A percentile compares a stretch with the other conserved stretches of the same genome.
Evolutionary conservation across 495 filamentous ascomycete species (phyloP).

Genomic region (Cenococcum geophilum): DNA sequence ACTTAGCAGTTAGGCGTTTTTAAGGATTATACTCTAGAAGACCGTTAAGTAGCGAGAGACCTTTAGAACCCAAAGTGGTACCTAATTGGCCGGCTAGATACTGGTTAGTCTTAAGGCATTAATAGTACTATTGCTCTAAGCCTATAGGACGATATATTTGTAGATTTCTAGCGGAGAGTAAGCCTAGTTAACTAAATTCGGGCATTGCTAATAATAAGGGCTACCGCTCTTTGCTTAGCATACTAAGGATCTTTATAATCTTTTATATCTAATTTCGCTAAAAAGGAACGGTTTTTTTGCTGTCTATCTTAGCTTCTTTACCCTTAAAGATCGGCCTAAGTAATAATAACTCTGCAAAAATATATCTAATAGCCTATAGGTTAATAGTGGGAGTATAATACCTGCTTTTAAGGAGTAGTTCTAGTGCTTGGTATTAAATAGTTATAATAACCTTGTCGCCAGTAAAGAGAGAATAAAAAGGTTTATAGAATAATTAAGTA

Average conservation of each 20-base stretch:
- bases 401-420: conserved; percentile 80
- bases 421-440: conserved; percentile 98
- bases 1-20: conserved; percentile 74
- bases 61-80: conserved; percentile 60
- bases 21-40: conserved; percentile 91
- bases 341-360: conserved; percentile 89
- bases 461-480: conserved; percentile 78
- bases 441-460: conserved; percentile 99
- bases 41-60: conserved; percentile 70
- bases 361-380: conserved; percentile 96
- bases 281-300: conserved; percentile 93
- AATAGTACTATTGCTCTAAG: conserved; percentile 62
- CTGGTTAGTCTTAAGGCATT: conserved; percentile 52
- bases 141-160: conserved; percentile 42
- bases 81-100: conserved; percentile 48
- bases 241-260: conserved; percentile 90
- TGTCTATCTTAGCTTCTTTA: conserved; percentile 98
- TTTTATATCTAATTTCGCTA: conserved; percentile 98
- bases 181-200: conserved; percentile 70
- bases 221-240: conserved; percentile 87
- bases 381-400: conserved; percentile 97
- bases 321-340: conserved; percentile 96
- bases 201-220: conserved; percentile 72
- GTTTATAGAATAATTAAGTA: conserved; percentile 89
- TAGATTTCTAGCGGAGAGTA: conserved; percentile 47